Evolutionary conservation across 2,329 filamentous ascomycete genomes (phyloP).

Genomic region (Cercospora sp.): DNA sequence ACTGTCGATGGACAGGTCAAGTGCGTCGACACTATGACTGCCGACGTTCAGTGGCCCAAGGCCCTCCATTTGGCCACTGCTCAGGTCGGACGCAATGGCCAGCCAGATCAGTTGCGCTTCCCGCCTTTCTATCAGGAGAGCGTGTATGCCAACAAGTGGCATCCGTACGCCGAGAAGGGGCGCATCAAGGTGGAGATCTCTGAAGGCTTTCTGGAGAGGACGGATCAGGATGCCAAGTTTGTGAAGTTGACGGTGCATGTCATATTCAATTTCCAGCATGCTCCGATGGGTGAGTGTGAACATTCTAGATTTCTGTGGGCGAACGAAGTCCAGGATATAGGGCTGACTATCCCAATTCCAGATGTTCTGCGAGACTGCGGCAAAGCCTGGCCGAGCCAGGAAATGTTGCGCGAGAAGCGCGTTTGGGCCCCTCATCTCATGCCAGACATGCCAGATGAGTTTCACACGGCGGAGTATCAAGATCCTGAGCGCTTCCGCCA

Average conservation of each 20-base stretch:
- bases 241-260: conserved; percentile 71
- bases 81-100: background rate
- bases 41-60: conserved; percentile 55
- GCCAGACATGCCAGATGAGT: background rate
- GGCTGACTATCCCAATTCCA: conserved; percentile 37
- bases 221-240: conserved; percentile 41
- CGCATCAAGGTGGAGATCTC: conserved; percentile 75
- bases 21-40: conserved; percentile 57
- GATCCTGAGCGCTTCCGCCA: conserved; percentile 7
- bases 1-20: conserved; percentile 63
- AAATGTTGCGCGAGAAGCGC: conserved; percentile 20
- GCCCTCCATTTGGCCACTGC: conserved; percentile 18
- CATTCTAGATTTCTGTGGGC: background rate
- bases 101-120: conserved; percentile 62
- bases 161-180: conserved; percentile 67
- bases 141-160: conserved; percentile 70
- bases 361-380: conserved; percentile 70
- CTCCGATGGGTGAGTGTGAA: conserved; percentile 64
- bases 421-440: conserved; percentile 2
- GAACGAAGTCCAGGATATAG: no score
- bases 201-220: conserved; percentile 59
- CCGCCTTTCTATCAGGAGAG: conserved; percentile 70
- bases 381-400: conserved; percentile 77
- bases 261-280: conserved; percentile 82
- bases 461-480: background rate